Conservation (phyloP, 2,329 filamentous ascomycete species). For the Cytospora chrysosperma region DNA sequence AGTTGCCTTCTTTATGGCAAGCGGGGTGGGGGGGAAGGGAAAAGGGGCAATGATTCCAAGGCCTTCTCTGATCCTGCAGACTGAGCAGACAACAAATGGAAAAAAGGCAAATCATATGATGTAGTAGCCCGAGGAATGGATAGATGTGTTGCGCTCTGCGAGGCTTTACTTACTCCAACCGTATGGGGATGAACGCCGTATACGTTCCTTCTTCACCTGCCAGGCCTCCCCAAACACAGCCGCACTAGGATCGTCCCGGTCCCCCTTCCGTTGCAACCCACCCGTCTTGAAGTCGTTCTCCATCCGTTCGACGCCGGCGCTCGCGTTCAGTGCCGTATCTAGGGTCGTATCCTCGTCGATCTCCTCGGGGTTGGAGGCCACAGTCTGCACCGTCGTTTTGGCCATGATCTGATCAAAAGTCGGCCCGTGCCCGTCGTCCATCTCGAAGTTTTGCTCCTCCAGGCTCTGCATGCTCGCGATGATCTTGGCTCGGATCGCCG, state of each 20-base stretch:
- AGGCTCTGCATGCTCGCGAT: slow-evolving; percentile 88
- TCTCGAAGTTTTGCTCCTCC: slow-evolving; percentile 80
- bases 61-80: background rate
- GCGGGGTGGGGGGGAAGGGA: background rate
- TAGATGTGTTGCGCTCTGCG: no score
- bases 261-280: slow-evolving; percentile 75
- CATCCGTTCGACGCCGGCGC: slow-evolving; percentile 78
- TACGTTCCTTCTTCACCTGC: slow-evolving; percentile 80
- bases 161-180: slow-evolving; percentile 52
- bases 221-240: slow-evolving; percentile 86
- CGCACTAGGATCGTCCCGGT: slow-evolving; percentile 81
- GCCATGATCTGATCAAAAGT: slow-evolving; percentile 84
- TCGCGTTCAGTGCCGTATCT: slow-evolving; percentile 59
- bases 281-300: slow-evolving; percentile 88
- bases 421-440: slow-evolving; percentile 68
- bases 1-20: background rate
- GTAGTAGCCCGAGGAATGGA: no score
- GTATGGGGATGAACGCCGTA: slow-evolving; percentile 79
- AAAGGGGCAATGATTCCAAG: background rate
- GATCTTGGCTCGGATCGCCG: slow-evolving; percentile 80
- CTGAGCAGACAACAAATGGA: background rate
- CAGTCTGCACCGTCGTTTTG: slow-evolving; percentile 57
- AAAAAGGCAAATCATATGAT: no score
- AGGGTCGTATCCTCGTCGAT: slow-evolving; percentile 55
- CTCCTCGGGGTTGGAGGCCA: slow-evolving; percentile 47